Conservation (phyloP, 345 rosid genomes). For the Rubroshorea leprosula region DNA sequence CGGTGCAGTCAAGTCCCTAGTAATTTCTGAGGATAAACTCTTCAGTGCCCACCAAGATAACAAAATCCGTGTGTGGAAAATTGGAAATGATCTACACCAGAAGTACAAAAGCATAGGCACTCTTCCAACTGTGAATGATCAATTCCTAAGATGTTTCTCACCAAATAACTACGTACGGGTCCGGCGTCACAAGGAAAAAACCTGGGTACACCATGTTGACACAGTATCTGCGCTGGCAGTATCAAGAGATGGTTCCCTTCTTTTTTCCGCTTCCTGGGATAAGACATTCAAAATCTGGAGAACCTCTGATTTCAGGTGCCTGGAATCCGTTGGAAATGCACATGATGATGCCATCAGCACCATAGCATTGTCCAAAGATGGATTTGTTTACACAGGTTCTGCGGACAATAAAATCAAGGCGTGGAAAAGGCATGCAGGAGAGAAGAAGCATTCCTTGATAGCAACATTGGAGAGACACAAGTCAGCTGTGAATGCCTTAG, state of each 20-base stretch:
- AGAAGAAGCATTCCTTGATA: slow-evolving; percentile 34
- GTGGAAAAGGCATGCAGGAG: slow-evolving; percentile 37
- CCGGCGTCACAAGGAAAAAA: slow-evolving; percentile 59
- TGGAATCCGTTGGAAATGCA: slow-evolving; percentile 53
- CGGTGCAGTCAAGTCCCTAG: slow-evolving; percentile 55
- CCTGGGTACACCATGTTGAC: slow-evolving; percentile 81
- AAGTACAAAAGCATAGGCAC: slow-evolving; percentile 40
- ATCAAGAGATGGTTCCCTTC: slow-evolving; percentile 35
- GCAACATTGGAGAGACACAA: slow-evolving; percentile 51
- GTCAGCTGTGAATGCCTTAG: slow-evolving; percentile 68
- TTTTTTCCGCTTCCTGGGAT: slow-evolving; percentile 87
- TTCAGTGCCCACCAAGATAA: slow-evolving; percentile 72
- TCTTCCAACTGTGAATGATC: slow-evolving; percentile 61
- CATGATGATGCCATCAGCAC: slow-evolving; percentile 79
- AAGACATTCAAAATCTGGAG: slow-evolving; percentile 69
- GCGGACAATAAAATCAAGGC: slow-evolving; percentile 67
- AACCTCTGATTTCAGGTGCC: slow-evolving; percentile 46
- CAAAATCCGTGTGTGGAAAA: slow-evolving; percentile 67
- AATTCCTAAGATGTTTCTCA: slow-evolving; percentile 35
- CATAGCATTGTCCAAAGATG: slow-evolving; percentile 42
- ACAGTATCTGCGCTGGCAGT: slow-evolving; percentile 56
- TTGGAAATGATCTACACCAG: slow-evolving; percentile 17
- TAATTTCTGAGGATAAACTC: slow-evolving; percentile 39
- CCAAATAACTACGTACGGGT: slow-evolving; percentile 54
- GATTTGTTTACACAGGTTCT: slow-evolving; percentile 58